phyloP scores from a whole-genome alignment of 352 stramenopile genomes.

The Lagenidium giganteum region DNA sequence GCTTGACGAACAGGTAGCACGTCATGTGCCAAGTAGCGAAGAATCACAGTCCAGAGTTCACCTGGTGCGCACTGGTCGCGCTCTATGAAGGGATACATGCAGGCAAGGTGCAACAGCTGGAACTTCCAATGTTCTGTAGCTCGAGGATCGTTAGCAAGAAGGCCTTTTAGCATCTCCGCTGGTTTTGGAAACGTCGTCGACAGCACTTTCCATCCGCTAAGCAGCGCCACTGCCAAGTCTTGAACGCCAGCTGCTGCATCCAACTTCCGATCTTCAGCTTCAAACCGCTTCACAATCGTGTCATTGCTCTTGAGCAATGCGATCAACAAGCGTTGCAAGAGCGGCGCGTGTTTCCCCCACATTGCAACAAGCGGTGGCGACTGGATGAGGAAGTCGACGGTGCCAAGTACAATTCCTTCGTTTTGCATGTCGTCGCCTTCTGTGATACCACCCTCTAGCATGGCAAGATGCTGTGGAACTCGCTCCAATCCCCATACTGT shows the following conservation, averaged over 20 bases:
- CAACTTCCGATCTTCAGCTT: constrained; percentile 47
- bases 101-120: constrained; percentile 69
- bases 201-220: constrained; percentile 52
- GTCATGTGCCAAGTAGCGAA: constrained; percentile 47
- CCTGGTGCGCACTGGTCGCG: constrained; percentile 32
- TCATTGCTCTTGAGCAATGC: constrained; percentile 42
- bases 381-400: constrained; percentile 31
- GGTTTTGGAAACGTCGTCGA: too few species aligned
- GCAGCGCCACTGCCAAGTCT: constrained; percentile 40
- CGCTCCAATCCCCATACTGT: constrained; percentile 44
- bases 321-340: constrained; percentile 36
- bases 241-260: constrained; percentile 56
- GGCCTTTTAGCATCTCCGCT: constrained; percentile 20
- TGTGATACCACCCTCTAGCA: constrained; percentile 31
- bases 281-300: constrained; percentile 38
- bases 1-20: constrained; percentile 62
- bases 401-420: constrained; percentile 33
- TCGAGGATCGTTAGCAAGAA: constrained; percentile 34
- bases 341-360: constrained; percentile 35
- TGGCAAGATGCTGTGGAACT: constrained; percentile 32
- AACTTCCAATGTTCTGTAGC: constrained; percentile 66
- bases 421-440: constrained; percentile 21
- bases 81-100: constrained; percentile 60
- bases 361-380: constrained; percentile 32
- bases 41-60: constrained; percentile 42